Base-by-base conservation (phyloP, 495 filamentous ascomycete genomes). In the Penicillium bialowiezense region DNA sequence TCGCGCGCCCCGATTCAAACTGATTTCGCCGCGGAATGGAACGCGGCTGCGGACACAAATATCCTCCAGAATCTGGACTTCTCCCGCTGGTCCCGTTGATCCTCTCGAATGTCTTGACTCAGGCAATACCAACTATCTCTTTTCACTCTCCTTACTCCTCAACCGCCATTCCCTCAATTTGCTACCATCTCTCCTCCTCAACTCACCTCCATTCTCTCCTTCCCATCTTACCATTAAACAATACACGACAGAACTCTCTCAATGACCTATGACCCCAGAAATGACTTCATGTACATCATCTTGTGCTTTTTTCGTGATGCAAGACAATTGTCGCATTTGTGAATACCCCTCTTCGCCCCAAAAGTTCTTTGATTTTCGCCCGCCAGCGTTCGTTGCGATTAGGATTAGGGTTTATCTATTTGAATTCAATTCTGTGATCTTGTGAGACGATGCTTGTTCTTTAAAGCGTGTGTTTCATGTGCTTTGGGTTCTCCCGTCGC, bases 11-110 rank as follows among this genome's bases (percentile, higher is more conserved):
- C 65, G 2, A 47, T 54, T 7, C 59, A 48, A 23, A 60, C 65
- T 13, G 71, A 74, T 35, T 60, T 67, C 41, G 57, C 62, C 14
- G 60, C 63, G 1, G 73, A 76, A 18, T 76, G 72, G 72, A 70
- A 71, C 33, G 65, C 64, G 14, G 65, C 69, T 18, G 64, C 70
- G 5, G 71, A 69, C 32, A 56, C 59, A 17, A 71, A 72, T 35
- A 63, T 72, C 13, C 60, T 73, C 17, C 67, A 69, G 33, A 72
- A 68, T 19, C 46, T 76, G 20, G 73, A 76, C 41, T 76, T 76
- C 42, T 67, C 73, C 3, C 68, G 69, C 17, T 76, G 73, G 73
- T 54, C 62, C 19, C 66, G 70, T 36, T 76, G 48, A 64, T 50
- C 29, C 13, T 28, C 29, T 18, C 42, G 12, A 8, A 24, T 8